phyloP scores from a whole-genome alignment of 495 filamentous ascomycete species.

The Xylaria acuta region DNA sequence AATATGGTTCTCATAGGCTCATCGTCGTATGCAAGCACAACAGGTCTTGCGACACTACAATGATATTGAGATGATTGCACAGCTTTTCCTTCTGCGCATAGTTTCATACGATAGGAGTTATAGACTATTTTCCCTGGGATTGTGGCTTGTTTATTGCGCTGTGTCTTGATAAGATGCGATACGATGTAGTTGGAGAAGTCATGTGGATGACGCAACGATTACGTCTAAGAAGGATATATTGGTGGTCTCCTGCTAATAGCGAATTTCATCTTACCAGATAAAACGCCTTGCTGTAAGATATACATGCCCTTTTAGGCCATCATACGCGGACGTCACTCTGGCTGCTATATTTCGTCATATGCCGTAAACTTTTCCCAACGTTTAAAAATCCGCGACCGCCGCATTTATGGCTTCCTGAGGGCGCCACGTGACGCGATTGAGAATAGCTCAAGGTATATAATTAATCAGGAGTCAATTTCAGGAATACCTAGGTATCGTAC shows the following conservation, averaged over 20 bases:
- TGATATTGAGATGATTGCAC: not conserved
- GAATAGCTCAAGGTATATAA: not conserved
- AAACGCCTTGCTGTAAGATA: no score
- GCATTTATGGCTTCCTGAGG: not conserved
- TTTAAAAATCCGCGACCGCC: not conserved
- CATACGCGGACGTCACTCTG: no score
- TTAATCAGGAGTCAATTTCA: not conserved
- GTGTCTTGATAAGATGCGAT: not conserved
- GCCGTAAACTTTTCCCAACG: not conserved
- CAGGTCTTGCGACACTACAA: not conserved
- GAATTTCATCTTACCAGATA: no score
- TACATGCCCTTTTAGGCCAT: no score
- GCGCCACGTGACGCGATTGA: not conserved
- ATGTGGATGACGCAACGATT: slow-evolving; percentile 14
- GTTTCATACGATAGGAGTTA: no score
- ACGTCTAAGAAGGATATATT: not conserved
- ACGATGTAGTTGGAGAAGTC: not conserved
- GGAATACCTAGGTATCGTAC: not conserved
- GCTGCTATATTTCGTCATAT: not conserved
- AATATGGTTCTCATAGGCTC: not conserved
- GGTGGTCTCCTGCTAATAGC: no score
- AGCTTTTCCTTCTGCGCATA: not conserved
- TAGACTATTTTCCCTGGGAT: not conserved
- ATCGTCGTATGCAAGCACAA: not conserved
- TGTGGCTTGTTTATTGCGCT: not conserved